Conservation (phyloP, 768 basidiomycete species). For the Macrolepiota albuminosa region DNA sequence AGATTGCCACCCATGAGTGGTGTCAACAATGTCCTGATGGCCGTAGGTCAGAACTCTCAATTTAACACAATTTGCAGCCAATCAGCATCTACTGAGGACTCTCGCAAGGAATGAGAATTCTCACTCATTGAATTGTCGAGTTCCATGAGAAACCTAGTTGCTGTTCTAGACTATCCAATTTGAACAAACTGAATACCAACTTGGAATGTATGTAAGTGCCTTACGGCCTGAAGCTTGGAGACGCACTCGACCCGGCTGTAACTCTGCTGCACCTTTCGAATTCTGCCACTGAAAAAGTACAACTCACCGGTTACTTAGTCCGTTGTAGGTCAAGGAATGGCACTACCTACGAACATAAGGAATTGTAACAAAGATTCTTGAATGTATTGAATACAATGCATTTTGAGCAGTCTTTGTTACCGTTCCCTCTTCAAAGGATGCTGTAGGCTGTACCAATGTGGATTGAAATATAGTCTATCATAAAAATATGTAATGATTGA, state of each 20-base stretch:
- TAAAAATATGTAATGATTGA: not conserved
- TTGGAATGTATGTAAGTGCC: slow-evolving; percentile 44
- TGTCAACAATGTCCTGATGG: slow-evolving; percentile 65
- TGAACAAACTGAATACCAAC: slow-evolving; percentile 73
- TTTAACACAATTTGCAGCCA: not conserved
- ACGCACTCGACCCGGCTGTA: no score
- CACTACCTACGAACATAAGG: not conserved
- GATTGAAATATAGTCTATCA: not conserved
- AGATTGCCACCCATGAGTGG: slow-evolving; percentile 37
- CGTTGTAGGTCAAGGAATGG: no score
- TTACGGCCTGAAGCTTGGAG: slow-evolving; percentile 26
- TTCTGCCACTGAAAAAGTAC: no score
- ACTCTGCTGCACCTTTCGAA: no score
- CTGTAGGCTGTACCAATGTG: not conserved
- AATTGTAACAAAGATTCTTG: no score
- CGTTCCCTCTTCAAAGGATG: not conserved
- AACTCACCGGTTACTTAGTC: no score
- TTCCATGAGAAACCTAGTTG: slow-evolving; percentile 41
- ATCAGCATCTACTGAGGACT: slow-evolving; percentile 5
- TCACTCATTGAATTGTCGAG: slow-evolving; percentile 54
- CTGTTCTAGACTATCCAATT: slow-evolving; percentile 42
- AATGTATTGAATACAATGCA: not conserved
- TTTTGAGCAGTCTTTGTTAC: not conserved
- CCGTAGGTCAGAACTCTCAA: not conserved
- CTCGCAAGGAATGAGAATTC: slow-evolving; percentile 35